phyloP scores from a whole-genome alignment of 306 rosid species.

The Cicer bijugum region DNA sequence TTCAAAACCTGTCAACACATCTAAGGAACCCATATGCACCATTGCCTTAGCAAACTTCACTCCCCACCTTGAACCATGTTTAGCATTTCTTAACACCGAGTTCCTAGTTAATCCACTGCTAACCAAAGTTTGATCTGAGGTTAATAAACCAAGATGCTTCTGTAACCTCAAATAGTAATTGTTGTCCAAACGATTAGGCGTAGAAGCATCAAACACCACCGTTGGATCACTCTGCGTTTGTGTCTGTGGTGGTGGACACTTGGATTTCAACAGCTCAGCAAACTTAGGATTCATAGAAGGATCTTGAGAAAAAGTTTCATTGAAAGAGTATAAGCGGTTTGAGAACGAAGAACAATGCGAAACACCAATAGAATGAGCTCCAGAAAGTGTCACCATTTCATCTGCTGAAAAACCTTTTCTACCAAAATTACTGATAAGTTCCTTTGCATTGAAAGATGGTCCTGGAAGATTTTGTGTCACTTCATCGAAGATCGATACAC shows the following conservation, averaged over 20 bases:
- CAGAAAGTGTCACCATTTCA: conserved; percentile 57
- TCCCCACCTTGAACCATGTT: conserved; percentile 37
- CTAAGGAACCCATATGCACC: conserved; percentile 55
- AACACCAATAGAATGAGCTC: conserved; percentile 54
- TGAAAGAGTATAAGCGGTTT: conserved; percentile 48
- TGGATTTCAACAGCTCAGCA: conserved; percentile 39
- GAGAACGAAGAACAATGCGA: conserved; percentile 53
- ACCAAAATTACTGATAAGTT: conserved; percentile 14
- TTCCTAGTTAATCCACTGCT: conserved; percentile 36
- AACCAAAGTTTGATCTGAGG: conserved; percentile 47
- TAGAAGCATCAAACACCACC: conserved; percentile 43
- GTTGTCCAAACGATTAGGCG: conserved; percentile 52
- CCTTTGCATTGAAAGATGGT: conserved; percentile 32
- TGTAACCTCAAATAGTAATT: conserved; percentile 39
- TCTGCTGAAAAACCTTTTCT: conserved; percentile 47
- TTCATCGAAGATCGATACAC: conserved; percentile 40
- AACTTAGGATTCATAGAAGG: conserved; percentile 47
- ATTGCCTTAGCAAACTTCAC: conserved; percentile 51
- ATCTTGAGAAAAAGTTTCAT: conserved; percentile 46
- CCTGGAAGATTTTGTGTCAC: conserved; percentile 37
- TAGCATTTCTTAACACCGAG: conserved; percentile 45
- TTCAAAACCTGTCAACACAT: conserved; percentile 44
- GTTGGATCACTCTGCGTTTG: conserved; percentile 11
- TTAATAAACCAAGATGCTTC: conserved; percentile 49
- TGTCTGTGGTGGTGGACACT: conserved; percentile 42